Evolutionary conservation across 768 basidiomycete species (phyloP), one percentile per base, ranked within the genome.

Genomic region (Antrodiella citrinella): DNA sequence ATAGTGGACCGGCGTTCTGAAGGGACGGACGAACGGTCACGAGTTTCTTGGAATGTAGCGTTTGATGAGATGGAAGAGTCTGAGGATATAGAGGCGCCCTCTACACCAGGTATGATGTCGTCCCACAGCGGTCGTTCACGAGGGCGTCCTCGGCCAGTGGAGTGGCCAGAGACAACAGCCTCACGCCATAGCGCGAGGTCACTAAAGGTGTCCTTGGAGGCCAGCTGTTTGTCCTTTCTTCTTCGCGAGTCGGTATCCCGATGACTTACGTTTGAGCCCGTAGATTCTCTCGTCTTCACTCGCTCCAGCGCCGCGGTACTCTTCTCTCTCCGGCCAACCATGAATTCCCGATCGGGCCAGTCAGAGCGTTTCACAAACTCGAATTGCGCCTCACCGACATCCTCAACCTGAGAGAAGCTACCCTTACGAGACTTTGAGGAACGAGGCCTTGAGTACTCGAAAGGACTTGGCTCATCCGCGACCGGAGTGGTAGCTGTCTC

Each of bases 301-400:
- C 77, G 72, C 51, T 84, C 80, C 49, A 85, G 62, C 19, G 71
- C 72, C 18, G 80, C 78, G 26, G 74, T 70, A 60, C 86, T 88
- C 64, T 76, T 80, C 61, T 86, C 82, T 51, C 86, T 72, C 50
- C 86, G 73, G 45, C 82, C 69, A 18, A 82, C 84, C 49, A 81
- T 84, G 4, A 78, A 71, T 67, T 88, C 88, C 38, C 84, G 78
- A 63, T 87, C 86, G 1, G 84, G 86, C 89, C 89, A 90, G 56
- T 86, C 88, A 13, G 89, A 81, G 40, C 88, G 78, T 62, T 87
- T 89, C 44, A 90, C 85, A 58, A 88, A 89, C 69, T 89, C 79
- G 60, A 81, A 89, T 60, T 82, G 76, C 15, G 85, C 75, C 54
- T 84, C 77, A 21, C 78, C 76, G 41, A 86, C 80, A 52, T 79